Evolutionary conservation across 805 yeast genomes (phyloP).

Genomic region (Ogataea glucozyma): DNA sequence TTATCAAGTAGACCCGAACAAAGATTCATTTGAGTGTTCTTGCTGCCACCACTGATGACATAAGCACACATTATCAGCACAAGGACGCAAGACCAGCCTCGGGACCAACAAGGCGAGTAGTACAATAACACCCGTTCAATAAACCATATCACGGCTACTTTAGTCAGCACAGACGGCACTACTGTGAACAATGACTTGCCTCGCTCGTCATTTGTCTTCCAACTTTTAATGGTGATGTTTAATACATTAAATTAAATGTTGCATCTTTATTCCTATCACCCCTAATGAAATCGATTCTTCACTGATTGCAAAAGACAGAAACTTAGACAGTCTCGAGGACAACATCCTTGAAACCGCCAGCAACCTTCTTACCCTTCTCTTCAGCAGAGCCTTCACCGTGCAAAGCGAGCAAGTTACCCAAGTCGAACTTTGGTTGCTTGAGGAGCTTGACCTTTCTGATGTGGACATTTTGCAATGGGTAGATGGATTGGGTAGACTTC

Average conservation of each 20-base stretch:
- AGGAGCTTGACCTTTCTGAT: conserved; percentile 98
- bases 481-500: conserved; percentile 91
- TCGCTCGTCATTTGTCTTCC: not conserved
- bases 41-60: too few relatives aligned
- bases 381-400: conserved; percentile 95
- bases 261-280: conserved; percentile 1
- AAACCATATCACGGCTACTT: too few relatives aligned
- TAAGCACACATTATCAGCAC: too few relatives aligned
- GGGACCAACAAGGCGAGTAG: too few relatives aligned
- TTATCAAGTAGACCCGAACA: too few relatives aligned
- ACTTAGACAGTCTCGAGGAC: conserved; percentile 94
- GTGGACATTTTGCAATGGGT: conserved; percentile 98
- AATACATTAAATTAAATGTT: conserved; percentile 9
- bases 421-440: conserved; percentile 98
- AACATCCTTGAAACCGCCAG: conserved; percentile 96
- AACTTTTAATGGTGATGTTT: too few relatives aligned
- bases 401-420: conserved; percentile 92
- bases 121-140: too few relatives aligned
- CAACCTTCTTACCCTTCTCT: conserved; percentile 97
- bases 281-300: not conserved
- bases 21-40: too few relatives aligned
- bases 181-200: not conserved
- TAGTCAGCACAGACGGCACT: too few relatives aligned
- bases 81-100: too few relatives aligned
- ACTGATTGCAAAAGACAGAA: not conserved